Conservation (phyloP, 2,329 filamentous ascomycete genomes). For the Didymella segeticola region DNA sequence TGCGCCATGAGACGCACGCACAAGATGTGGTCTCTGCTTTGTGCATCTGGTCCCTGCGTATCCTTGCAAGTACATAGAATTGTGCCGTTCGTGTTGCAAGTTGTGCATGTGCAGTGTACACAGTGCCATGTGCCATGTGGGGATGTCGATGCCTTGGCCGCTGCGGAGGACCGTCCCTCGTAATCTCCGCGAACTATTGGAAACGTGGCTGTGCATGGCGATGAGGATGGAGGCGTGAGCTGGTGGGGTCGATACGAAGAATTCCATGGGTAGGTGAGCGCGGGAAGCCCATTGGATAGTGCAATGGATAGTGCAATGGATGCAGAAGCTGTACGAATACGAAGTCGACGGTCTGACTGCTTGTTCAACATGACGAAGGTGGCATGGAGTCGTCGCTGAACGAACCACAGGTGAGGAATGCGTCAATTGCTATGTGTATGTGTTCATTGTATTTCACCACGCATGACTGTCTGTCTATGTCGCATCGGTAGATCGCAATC, state of each 20-base stretch:
- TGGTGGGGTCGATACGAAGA: slow-evolving; percentile 11
- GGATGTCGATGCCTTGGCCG: neutral
- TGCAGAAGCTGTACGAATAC: too few species aligned
- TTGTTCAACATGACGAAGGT: too few species aligned
- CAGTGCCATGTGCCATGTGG: neutral
- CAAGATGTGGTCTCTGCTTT: too few species aligned
- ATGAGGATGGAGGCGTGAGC: slow-evolving; percentile 7
- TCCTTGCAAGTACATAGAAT: neutral
- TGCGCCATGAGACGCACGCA: neutral
- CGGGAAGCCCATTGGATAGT: slow-evolving; percentile 10
- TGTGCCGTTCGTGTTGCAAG: too few species aligned
- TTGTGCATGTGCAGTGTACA: neutral
- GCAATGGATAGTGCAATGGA: too few species aligned
- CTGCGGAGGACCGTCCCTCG: neutral
- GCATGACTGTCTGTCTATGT: slow-evolving; percentile 10
- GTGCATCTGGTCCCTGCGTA: neutral
- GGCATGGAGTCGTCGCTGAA: too few species aligned
- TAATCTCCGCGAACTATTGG: slow-evolving; percentile 14
- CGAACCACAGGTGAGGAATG: neutral
- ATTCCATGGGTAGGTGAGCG: slow-evolving; percentile 5
- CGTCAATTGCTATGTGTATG: slow-evolving; percentile 2
- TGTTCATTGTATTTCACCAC: slow-evolving; percentile 16
- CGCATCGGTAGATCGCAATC: slow-evolving; percentile 8
- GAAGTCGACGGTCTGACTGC: too few species aligned
- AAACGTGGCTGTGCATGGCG: slow-evolving; percentile 12